These are phyloP conservation scores for Microbotryum silenes-acaulis DNA, from an alignment of 1,284 basidiomycete species.

Conservation along the genomic window DNA sequence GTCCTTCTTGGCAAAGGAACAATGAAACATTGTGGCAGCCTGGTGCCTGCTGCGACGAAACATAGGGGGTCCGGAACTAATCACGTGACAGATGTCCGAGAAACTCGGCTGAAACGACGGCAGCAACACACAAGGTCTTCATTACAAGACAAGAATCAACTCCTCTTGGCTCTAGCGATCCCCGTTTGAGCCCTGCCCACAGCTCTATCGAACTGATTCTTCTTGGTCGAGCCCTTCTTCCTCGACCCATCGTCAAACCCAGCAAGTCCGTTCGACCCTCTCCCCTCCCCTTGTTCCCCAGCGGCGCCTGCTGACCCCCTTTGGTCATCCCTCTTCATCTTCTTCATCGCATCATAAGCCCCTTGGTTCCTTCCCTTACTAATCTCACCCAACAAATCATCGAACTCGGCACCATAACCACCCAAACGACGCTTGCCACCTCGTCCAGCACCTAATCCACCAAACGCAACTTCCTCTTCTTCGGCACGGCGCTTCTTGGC, in stretches of 20 bases:
- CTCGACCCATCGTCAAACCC: slow-evolving; percentile 5
- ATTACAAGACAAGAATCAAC: no score
- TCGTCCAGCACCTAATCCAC: slow-evolving; percentile 43
- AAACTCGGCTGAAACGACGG: no score
- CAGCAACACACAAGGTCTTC: no score
- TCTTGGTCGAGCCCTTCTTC: slow-evolving; percentile 12
- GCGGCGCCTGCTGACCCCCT: background rate
- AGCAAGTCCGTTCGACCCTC: slow-evolving; percentile 15
- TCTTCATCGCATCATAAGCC: slow-evolving; percentile 29
- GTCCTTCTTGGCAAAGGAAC: no score
- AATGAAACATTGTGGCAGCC: no score
- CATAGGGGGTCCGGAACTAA: no score
- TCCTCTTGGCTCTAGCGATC: no score
- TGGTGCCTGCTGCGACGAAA: no score
- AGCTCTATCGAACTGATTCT: slow-evolving; percentile 33
- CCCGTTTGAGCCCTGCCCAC: slow-evolving; percentile 6
- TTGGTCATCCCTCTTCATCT: slow-evolving; percentile 20
- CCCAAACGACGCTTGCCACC: slow-evolving; percentile 41
- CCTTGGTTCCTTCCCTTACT: slow-evolving; percentile 23
- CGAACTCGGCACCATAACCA: slow-evolving; percentile 38
- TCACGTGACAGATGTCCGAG: no score
- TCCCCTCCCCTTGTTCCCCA: slow-evolving; percentile 5
- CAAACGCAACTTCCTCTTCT: slow-evolving; percentile 87
- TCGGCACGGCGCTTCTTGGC: slow-evolving; percentile 67
- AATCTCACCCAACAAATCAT: slow-evolving; percentile 41